Base-by-base conservation (phyloP, 305 asterid genomes). In the Rubia tinctorum region DNA sequence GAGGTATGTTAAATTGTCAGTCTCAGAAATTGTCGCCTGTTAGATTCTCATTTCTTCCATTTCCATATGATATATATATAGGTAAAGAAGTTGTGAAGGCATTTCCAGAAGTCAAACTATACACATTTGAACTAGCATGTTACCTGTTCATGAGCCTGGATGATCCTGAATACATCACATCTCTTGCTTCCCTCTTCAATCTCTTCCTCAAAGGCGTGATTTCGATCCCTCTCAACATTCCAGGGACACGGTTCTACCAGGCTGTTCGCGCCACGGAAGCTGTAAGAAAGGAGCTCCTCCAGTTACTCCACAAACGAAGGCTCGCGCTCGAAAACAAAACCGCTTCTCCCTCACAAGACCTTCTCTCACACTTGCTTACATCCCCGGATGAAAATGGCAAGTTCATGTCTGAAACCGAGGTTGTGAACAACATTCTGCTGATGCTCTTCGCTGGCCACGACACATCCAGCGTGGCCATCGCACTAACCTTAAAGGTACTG, bases 381-480 rank as follows among this genome's bases (percentile, higher is more conserved):
- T 30, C 30, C n/a, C 77, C 77, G 0, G 81, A 78, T 27, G 87
- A 80, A 7, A 62, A 78, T 67, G 83, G 84, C 6, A 80, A 73
- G 66, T 83, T 75, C 51, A 80, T 83, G 84, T 66, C 79, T 6
- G 87, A 83, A 67, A 22, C 68, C 17, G 64, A 75, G 62, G 71
- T 83, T 30, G 61, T 74, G 47, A 78, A 78, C 77, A 78, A 78
- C 74, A 71, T 78, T 51, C 23, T 83, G 34, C 3, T 76, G 74
- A 71, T 83, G 18, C 81, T 78, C 76, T 78, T 80, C 68, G 85
- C 81, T 45, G 85, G 85, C 47, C 83, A 78, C 73, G 85, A 83
- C 74, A 80, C 85, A 55, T 76, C 81, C 9, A 73, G 74, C 15
- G 82, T 76, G 1, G 71, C 78, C 12, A 64, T 80, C 51, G 71